These are phyloP conservation scores for Talaromyces sp. DNA, from an alignment of 2,329 filamentous ascomycete genomes.

Conservation along the genomic window DNA sequence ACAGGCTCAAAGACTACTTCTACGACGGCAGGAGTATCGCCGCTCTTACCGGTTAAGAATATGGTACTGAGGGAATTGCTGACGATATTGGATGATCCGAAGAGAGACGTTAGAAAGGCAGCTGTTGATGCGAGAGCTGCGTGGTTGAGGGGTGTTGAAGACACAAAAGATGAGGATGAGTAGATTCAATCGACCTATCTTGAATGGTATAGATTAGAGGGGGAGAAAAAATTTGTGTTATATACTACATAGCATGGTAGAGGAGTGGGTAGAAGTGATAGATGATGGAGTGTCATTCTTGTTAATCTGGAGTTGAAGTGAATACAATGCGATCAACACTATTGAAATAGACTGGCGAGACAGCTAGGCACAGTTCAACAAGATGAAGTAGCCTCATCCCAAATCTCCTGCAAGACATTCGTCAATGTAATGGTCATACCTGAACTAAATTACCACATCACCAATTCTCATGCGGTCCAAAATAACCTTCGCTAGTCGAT, in stretches of 20 bases:
- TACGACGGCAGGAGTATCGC: constrained; percentile 32
- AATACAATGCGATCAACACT: neutral
- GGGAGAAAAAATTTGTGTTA: neutral
- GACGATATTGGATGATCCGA: constrained; percentile 59
- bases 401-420: neutral
- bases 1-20: constrained; percentile 6
- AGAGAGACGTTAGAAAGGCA: constrained; percentile 59
- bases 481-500: constrained; percentile 31
- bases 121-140: constrained; percentile 60
- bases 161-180: constrained; percentile 52
- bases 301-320: neutral
- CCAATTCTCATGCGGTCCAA: constrained; percentile 12
- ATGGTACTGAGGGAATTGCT: constrained; percentile 57
- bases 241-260: neutral
- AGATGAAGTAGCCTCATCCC: neutral
- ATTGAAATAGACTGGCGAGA: neutral
- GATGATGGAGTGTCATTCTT: neutral
- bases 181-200: neutral
- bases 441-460: neutral
- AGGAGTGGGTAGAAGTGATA: neutral
- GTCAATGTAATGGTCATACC: neutral
- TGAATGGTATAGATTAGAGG: neutral
- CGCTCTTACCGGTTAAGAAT: constrained; percentile 55
- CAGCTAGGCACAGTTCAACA: neutral
- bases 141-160: constrained; percentile 58